Evolutionary conservation across 306 rosid species (phyloP), one percentile per base, ranked within the genome.

Genomic region (Dicorynia guianensis): DNA sequence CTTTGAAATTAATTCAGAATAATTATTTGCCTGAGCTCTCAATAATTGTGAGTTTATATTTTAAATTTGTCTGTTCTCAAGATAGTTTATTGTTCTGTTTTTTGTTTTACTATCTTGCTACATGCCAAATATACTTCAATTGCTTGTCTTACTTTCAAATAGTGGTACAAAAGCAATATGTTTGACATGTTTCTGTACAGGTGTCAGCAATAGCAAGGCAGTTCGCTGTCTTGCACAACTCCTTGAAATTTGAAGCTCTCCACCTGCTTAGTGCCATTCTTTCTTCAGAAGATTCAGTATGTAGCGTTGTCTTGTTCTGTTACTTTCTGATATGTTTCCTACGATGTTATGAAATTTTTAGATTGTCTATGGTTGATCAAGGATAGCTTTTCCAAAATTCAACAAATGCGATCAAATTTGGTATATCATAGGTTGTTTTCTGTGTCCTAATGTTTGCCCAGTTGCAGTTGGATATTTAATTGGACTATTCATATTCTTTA

Each of bases 191-290:
- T 19, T 58, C 42, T 69, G 54, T 61, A 18, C 79, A 95, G 98
- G 95, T 92, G 77, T 83, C 82, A 14, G 67, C 67, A 81, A 60
- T 87, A 65, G 88, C 96, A 62, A 87, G 84, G 83, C 97, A 81
- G 79, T 95, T 92, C 85, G 88, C 96, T 47, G 79, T 90, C 67
- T 81, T 87, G 79, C 98, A 95, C 58, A 88, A 78, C 71, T 85
- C 90, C 79, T 67, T 82, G 78, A 95, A 95, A 79, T 95, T 95
- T 39, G 93, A 95, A 79, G 90, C 90, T 48, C 89, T 95, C 64
- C 95, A 87, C 79, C 79, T 95, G 48, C 89, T 95, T 47, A 80
- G 88, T 71, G 84, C 84, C 43, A 79, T 90, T 59, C 63, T 95
- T 63, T 84, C 89, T 25, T 83, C 91, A 64, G 82, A 90, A 53